Evolutionary conservation across 177 flowering plant genomes (phyloP), one percentile per base, ranked within the genome.

Genomic region (Viscum album): DNA sequence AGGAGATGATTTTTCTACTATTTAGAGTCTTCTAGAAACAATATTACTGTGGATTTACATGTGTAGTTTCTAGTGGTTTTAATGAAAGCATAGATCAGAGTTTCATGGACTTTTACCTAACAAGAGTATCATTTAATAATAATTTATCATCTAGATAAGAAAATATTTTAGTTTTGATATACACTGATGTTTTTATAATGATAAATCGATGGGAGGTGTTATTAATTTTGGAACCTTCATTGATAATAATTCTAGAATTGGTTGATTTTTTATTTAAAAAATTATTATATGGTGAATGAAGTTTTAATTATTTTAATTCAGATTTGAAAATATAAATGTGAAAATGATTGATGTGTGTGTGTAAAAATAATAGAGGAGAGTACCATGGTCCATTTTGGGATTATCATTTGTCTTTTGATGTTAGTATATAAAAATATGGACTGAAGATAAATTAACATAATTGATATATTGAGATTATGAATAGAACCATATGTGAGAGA

Each of bases 111-210:
- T n/a, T n/a, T n/a, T n/a, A n/a, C n/a, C n/a, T n/a, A n/a, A n/a
- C n/a, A n/a, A 58, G 41, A 59, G 35, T 72, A 54, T 56, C 66
- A 19, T 67, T 59, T 30, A 50, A 62, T 3, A 69, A 29, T 21
- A 16, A 29, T 32, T n/a, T 35, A 29, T 30, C 59, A 26, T 60
- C 28, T 34, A 67, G 65, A 60, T 67, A 47, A 34, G 28, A 35
- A 30, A n/a, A 72, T 72, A 33, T 68, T 39, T 64, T 68, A 6
- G 67, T 59, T 43, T 47, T 72, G 19, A 35, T 72, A 3, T 67
- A 72, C 34, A 72, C 67, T 32, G 61, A 68, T 68, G 71, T 72
- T 32, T 67, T 58, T 30, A 12, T 28, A 1, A 68, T 73, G 72
- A 36, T n/a, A n/a, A n/a, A n/a, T n/a, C n/a, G n/a, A n/a, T n/a